These are phyloP conservation scores for Kodamaea anthophila DNA, from an alignment of 1,139 yeast genomes.

Conservation along the genomic window DNA sequence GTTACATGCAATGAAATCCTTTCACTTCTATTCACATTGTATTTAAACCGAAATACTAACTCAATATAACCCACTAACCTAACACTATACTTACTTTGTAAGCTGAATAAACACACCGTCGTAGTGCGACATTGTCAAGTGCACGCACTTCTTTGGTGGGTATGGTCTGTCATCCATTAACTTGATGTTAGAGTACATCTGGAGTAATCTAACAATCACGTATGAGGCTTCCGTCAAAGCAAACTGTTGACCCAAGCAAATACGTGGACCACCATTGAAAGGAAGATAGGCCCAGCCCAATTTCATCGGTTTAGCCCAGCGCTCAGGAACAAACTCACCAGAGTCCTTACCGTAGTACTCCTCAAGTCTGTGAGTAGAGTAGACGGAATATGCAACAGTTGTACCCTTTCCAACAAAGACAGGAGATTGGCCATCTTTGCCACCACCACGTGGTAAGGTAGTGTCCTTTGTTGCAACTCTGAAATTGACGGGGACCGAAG, in stretches of 20 bases:
- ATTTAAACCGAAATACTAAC: no score
- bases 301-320: slow-evolving; percentile 21
- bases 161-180: slow-evolving; percentile 19
- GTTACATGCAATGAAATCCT: no score
- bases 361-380: slow-evolving; percentile 16
- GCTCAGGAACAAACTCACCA: slow-evolving; percentile 18
- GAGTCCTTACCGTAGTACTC: slow-evolving; percentile 19
- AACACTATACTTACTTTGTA: neutral
- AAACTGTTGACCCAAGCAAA: slow-evolving; percentile 42
- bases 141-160: slow-evolving; percentile 29
- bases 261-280: slow-evolving; percentile 41
- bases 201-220: slow-evolving; percentile 20
- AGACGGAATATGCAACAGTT: slow-evolving; percentile 17
- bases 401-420: slow-evolving; percentile 19
- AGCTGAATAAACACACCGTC: slow-evolving; percentile 19
- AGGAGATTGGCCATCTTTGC: slow-evolving; percentile 15
- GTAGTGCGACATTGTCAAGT: slow-evolving; percentile 30
- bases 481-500: slow-evolving; percentile 22
- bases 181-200: slow-evolving; percentile 29
- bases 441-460: slow-evolving; percentile 23
- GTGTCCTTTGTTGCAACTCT: slow-evolving; percentile 20
- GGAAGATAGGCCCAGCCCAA: slow-evolving; percentile 41
- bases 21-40: no score
- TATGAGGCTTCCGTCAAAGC: slow-evolving; percentile 41
- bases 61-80: no score